Percentiles rank a stretch among this genome's conserved stretches.
Evolutionary conservation across 192 early-diverging fungal genomes (phyloP).

Genomic region (Pilobolus umbonatus): DNA sequence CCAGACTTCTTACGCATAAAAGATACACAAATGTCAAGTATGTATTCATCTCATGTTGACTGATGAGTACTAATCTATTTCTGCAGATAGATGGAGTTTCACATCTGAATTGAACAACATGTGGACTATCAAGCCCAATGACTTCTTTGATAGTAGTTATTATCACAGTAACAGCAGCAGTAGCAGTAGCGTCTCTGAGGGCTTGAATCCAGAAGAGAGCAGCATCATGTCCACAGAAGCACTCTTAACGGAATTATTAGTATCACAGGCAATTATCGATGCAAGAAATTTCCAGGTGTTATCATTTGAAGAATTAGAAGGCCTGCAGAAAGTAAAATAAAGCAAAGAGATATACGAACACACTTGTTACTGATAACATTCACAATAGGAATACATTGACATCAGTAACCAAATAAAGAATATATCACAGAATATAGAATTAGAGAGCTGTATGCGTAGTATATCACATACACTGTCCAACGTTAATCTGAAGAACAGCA

Average conservation of each 20-base stretch:
- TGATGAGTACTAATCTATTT: no score
- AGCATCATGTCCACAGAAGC: conserved; percentile 1
- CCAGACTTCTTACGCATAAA: no score
- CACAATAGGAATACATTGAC: conserved; percentile 4
- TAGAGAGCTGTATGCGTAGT: conserved; percentile 7
- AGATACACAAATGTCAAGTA: no score
- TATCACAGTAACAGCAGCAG: no score
- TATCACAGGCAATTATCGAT: conserved; percentile 53
- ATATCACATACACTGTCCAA: conserved; percentile 1
- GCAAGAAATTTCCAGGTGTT: conserved; percentile 48
- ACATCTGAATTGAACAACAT: conserved; percentile 5
- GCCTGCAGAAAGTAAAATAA: conserved; percentile 43
- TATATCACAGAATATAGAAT: not conserved
- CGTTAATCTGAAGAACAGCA: conserved; percentile 2
- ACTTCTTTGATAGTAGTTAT: not conserved
- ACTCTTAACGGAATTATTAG: conserved; percentile 27
- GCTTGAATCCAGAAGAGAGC: no score
- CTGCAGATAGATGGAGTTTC: conserved; percentile 8
- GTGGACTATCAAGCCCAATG: conserved; percentile 5
- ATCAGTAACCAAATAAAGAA: not conserved
- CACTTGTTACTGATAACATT: not conserved
- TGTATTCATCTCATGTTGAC: no score
- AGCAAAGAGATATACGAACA: not conserved
- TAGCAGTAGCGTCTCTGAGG: no score
- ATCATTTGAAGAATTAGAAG: conserved; percentile 48